These are phyloP conservation scores for Pulveroboletus frians DNA, from an alignment of 768 basidiomycete species.

Conservation along the genomic window DNA sequence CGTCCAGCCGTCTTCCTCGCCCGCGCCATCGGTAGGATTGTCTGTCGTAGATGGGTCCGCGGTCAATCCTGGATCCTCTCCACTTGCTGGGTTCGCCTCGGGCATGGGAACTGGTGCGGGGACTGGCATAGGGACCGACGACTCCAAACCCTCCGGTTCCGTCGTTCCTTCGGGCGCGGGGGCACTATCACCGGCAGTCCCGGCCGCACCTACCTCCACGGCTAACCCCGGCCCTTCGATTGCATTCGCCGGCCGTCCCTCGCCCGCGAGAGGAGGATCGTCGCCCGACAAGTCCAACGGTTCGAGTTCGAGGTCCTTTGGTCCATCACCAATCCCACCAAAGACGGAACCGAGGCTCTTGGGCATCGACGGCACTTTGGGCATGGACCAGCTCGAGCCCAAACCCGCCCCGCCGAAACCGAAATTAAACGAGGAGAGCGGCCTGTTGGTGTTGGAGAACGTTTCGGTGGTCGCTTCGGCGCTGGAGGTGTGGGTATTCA, in stretches of 20 bases:
- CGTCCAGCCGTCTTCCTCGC: slow-evolving; percentile 5
- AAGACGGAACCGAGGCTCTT: slow-evolving; percentile 1
- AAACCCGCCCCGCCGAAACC: neutral
- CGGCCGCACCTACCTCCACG: neutral
- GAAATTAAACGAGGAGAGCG: neutral
- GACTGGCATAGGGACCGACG: neutral
- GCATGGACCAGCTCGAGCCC: neutral
- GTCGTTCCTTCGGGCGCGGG: neutral
- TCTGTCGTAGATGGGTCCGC: slow-evolving; percentile 11
- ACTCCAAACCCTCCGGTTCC: neutral
- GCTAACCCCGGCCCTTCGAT: neutral
- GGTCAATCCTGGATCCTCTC: neutral
- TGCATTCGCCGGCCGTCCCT: neutral
- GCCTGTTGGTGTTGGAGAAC: neutral
- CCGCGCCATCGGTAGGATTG: neutral
- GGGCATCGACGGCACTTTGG: neutral
- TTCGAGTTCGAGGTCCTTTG: slow-evolving; percentile 4
- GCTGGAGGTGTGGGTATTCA: neutral
- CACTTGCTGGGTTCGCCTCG: neutral
- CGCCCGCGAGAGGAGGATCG: neutral
- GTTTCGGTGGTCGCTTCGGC: neutral
- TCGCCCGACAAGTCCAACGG: neutral
- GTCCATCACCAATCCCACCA: neutral
- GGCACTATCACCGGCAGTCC: neutral
- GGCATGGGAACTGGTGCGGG: neutral